These are phyloP conservation scores for Excoecaria agallocha DNA, from an alignment of 345 rosid genomes.

Conservation along the genomic window DNA sequence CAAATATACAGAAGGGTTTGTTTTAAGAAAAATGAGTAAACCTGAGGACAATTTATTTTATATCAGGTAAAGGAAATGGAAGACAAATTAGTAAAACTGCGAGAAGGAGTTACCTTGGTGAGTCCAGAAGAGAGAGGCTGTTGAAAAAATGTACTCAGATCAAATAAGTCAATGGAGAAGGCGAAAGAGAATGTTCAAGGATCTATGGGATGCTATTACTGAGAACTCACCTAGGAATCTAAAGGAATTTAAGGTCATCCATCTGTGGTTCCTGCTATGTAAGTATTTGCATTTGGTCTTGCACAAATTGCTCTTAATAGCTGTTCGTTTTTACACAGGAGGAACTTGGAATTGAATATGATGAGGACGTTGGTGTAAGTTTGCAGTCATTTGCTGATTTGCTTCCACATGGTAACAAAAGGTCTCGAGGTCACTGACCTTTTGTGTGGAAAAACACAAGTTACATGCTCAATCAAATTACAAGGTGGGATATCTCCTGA, in stretches of 20 bases:
- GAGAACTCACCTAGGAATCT: constrained; percentile 79
- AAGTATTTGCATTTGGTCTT: constrained; percentile 5
- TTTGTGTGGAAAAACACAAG: background rate
- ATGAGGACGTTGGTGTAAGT: constrained; percentile 75
- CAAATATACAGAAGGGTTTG: background rate
- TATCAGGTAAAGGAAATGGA: constrained; percentile 74
- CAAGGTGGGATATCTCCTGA: constrained; percentile 10
- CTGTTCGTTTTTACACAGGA: constrained; percentile 48
- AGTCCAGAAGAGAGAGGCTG: constrained; percentile 74
- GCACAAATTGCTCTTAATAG: constrained; percentile 12
- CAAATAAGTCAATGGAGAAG: constrained; percentile 77
- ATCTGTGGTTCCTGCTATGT: background rate
- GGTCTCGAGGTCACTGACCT: constrained; percentile 45
- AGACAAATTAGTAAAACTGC: constrained; percentile 61
- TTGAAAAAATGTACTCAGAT: constrained; percentile 55
- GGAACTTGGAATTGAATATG: constrained; percentile 86
- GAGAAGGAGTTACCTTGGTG: constrained; percentile 69
- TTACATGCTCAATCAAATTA: constrained; percentile 10
- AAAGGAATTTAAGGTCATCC: constrained; percentile 75
- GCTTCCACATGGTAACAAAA: constrained; percentile 57
- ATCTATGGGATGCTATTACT: constrained; percentile 84
- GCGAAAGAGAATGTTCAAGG: constrained; percentile 93
- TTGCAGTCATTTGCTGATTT: constrained; percentile 60
- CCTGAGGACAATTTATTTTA: constrained; percentile 8
- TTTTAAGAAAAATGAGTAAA: constrained; percentile 4